phyloP scores from a whole-genome alignment of 2,329 filamentous ascomycete species.

The Pseudogymnoascus sp. region DNA sequence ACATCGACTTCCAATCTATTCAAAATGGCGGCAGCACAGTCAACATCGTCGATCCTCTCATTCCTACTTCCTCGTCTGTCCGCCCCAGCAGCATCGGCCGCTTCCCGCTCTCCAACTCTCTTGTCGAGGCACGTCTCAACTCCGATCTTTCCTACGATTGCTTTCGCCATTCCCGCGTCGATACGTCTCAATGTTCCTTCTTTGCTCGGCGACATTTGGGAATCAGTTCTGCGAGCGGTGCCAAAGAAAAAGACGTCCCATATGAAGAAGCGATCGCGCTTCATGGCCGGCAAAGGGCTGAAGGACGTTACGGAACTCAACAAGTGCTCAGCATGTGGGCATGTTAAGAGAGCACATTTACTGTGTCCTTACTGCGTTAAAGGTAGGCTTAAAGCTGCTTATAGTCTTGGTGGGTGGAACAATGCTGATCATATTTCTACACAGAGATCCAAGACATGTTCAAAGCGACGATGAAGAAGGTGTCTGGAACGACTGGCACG shows the following conservation, averaged over 20 bases:
- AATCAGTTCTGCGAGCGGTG: constrained; percentile 81
- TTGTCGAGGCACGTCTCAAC: constrained; percentile 39
- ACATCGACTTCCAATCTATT: not conserved
- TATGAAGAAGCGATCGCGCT: constrained; percentile 84
- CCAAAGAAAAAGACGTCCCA: constrained; percentile 99
- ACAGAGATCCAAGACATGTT: constrained; percentile 28
- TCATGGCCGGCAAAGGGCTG: constrained; percentile 90
- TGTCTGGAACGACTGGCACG: constrained; percentile 6
- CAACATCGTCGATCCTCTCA: constrained; percentile 34
- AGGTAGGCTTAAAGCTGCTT: constrained; percentile 47
- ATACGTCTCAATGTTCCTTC: constrained; percentile 55
- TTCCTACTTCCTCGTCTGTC: constrained; percentile 49
- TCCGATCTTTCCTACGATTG: constrained; percentile 44
- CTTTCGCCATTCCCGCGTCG: constrained; percentile 49
- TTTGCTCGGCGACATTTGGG: constrained; percentile 79
- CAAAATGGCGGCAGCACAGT: constrained; percentile 39
- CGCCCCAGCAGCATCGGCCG: constrained; percentile 33
- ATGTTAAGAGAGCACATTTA: constrained; percentile 78
- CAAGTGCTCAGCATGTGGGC: constrained; percentile 82
- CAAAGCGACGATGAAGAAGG: constrained; percentile 17
- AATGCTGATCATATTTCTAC: constrained; percentile 16
- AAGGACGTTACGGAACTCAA: constrained; percentile 84
- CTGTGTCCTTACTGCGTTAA: constrained; percentile 80
- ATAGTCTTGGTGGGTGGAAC: not conserved
- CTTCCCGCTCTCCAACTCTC: constrained; percentile 37